Base-by-base conservation (phyloP, 306 rosid species). In the Geum urbanum region DNA sequence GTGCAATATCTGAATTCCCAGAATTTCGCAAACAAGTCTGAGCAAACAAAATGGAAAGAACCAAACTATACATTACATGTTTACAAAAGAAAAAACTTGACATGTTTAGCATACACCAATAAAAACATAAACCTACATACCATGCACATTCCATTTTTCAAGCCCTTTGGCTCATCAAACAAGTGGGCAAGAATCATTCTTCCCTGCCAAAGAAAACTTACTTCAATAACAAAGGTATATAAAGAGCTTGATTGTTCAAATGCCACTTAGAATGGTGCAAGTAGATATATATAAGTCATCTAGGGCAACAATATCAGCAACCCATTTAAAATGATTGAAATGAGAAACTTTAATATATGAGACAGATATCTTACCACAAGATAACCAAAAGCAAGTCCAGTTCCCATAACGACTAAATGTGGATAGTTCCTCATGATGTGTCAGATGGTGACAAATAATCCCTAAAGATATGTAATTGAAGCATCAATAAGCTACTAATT, bases 91-190 rank as follows among this genome's bases (percentile, higher is more conserved):
- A 24, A 24, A 24, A 24, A 24, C 27, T 24, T 24, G 27, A 24
- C 27, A 24, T 24, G 27, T 24, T 24, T 24, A 24, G 27, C 27
- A 24, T 0, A 24, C 27, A 24, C 27, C 27, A 24, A 24, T 24
- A 24, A 24, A 24, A 48, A 75, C 39, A 67, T 27, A 58, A 63
- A 65, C 58, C 37, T 32, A 32, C 37, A 32, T 32, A 32, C 37
- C 37, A 24, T 24, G 27, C 37, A 32, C 3, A 32, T 24, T n/a
- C n/a, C n/a, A n/a, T n/a, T n/a, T n/a, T n/a, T n/a, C n/a, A n/a
- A n/a, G n/a, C n/a, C 99, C 83, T 89, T 94, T 18, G 99, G 97
- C 83, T 94, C 99, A 79, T 94, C 99, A 66, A 97, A 94, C 77
- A 94, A 79, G 83, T 94, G 97, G 66, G 97, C 80, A 72, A 94